Evolutionary conservation across 1,284 basidiomycete genomes (phyloP).

Genomic region (Cutaneotrichosporon sp.): DNA sequence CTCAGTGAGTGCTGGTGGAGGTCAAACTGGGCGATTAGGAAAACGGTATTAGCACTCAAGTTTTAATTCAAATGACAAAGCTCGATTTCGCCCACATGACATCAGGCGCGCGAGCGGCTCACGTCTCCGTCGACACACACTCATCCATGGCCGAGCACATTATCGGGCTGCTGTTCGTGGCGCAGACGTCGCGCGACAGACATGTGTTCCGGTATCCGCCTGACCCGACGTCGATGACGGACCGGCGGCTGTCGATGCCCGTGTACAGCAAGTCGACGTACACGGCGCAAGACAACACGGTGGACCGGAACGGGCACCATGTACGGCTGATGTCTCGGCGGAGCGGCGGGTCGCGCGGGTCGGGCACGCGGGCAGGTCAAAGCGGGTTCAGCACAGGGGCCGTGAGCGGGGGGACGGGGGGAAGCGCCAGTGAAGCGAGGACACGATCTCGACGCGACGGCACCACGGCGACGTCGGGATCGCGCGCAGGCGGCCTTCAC

Average conservation of each 20-base stretch:
- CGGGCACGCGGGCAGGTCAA: not conserved
- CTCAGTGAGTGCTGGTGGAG: too few relatives aligned
- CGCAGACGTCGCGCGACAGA: conserved; percentile 35
- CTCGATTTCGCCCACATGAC: not conserved
- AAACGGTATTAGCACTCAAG: too few relatives aligned
- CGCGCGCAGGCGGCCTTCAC: not conserved
- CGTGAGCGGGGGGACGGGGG: not conserved
- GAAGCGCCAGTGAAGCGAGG: too few relatives aligned
- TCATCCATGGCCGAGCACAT: conserved; percentile 41
- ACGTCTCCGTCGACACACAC: not conserved
- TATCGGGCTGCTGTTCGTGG: conserved; percentile 44
- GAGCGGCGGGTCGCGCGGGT: not conserved
- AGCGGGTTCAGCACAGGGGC: not conserved
- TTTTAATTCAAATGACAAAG: too few relatives aligned
- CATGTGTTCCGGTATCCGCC: conserved; percentile 44
- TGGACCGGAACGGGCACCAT: conserved; percentile 1
- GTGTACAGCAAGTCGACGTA: conserved; percentile 39
- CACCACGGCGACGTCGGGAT: conserved; percentile 1
- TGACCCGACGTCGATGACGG: conserved; percentile 37
- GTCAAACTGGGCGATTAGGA: too few relatives aligned
- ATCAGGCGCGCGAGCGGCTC: not conserved
- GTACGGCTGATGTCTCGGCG: conserved; percentile 8
- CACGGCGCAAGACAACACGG: conserved; percentile 33
- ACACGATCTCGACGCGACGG: not conserved
- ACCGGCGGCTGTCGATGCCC: conserved; percentile 37